Evolutionary conservation across 371 early-diverging fungal species (phyloP), one percentile per base, ranked within the genome.

Genomic region (Actinomortierella ambigua): DNA sequence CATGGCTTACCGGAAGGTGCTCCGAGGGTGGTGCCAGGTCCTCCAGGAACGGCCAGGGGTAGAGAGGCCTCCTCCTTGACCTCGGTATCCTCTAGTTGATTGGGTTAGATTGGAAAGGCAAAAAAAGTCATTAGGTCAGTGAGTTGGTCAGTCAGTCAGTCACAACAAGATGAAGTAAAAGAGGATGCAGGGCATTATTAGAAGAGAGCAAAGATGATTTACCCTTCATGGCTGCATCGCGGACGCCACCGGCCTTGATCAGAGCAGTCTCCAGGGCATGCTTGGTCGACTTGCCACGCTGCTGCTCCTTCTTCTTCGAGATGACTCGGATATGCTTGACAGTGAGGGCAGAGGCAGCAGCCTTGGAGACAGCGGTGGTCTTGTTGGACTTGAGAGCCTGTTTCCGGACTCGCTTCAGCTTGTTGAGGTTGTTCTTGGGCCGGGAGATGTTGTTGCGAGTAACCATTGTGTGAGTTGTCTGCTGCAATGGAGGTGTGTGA

Each of bases 401-500:
- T 59, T 73, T 73, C 63, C 73, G 62, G 61, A 73, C 73, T 53
- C 73, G 66, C 3, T 67, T 67, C 40, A 73, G 51, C 73, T 73
- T 73, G 54, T 73, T 66, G 11, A 73, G 57, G 61, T 73, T 73
- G 52, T 59, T 59, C 57, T 73, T 73, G 48, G 73, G 73, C 52
- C 73, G 59, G 23, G 58, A 60, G 58, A 73, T 73, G 51, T 73
- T 66, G 73, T 73, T 60, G 55, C 73, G 73, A 54, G 73, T 73
- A 29, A 66, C 73, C 73, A 73, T 71, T 53, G 57, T 23, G 39
- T 34, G 24, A 50, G 44, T 48, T 34, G 60, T 24, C 17, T 43
- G 46, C 15, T 20, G 39, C n/a, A n/a, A n/a, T n/a, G 28, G n/a
- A 22, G 26, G 40, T 23, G 27, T 14, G 3, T 18, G 17, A 18